These are phyloP conservation scores for Agaricus sinodeliciosus DNA, from an alignment of 768 basidiomycete species.

Conservation along the genomic window DNA sequence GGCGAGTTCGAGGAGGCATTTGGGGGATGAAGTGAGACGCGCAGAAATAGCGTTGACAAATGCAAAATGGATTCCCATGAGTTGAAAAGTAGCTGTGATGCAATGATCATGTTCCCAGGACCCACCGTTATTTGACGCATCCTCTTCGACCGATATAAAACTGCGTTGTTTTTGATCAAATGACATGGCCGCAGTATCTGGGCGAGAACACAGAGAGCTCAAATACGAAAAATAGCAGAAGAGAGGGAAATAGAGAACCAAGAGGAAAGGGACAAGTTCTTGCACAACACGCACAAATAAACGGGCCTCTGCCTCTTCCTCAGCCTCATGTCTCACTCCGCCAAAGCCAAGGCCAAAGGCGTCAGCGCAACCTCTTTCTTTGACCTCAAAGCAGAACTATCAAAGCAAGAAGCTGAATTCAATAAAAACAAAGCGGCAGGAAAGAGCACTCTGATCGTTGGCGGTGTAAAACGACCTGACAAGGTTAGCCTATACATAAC, in stretches of 20 bases:
- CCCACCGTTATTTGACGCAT: slow-evolving; percentile 7
- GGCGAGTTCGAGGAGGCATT: slow-evolving; percentile 28
- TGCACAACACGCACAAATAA: background rate
- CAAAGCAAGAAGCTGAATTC: slow-evolving; percentile 56
- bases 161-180: background rate
- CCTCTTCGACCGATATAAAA: background rate
- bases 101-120: slow-evolving; percentile 10
- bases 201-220: too few species aligned
- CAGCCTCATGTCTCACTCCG: slow-evolving; percentile 36
- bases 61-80: slow-evolving; percentile 8
- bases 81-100: slow-evolving; percentile 6
- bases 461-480: slow-evolving; percentile 58
- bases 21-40: slow-evolving; percentile 1
- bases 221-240: too few species aligned
- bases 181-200: background rate
- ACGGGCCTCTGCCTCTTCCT: background rate
- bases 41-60: background rate
- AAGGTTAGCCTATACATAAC: slow-evolving; percentile 43
- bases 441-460: slow-evolving; percentile 43
- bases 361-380: slow-evolving; percentile 72
- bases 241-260: too few species aligned
- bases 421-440: slow-evolving; percentile 54
- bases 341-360: slow-evolving; percentile 62
- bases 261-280: background rate
- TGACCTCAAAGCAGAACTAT: slow-evolving; percentile 73